phyloP scores from a whole-genome alignment of 108 stramenopile species.

The Licmophora abbreviata region DNA sequence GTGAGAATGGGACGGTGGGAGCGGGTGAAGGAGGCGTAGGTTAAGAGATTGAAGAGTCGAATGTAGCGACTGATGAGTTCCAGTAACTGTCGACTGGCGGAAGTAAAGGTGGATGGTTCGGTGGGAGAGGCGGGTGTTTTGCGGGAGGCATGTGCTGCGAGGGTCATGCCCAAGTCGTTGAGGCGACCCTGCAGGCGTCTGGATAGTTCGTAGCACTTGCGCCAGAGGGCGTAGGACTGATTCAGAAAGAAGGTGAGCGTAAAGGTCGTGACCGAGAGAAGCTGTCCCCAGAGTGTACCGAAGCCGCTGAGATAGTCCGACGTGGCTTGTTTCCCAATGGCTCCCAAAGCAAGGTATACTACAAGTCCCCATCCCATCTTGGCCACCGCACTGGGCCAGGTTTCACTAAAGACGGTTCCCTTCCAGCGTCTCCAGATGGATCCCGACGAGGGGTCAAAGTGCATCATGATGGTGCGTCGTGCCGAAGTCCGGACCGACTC shows the following conservation, averaged over 20 bases:
- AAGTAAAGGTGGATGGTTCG: conserved; percentile 66
- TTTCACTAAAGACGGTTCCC: conserved; percentile 82
- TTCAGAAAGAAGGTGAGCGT: conserved; percentile 88
- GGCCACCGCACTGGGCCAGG: conserved; percentile 58
- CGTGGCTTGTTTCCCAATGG: too few species aligned
- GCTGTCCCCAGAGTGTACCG: conserved; percentile 72
- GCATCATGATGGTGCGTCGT: conserved; percentile 76
- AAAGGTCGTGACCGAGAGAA: conserved; percentile 81
- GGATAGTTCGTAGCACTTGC: conserved; percentile 73
- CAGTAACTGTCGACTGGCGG: conserved; percentile 58
- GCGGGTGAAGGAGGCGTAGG: conserved; percentile 83
- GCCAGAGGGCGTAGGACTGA: conserved; percentile 83
- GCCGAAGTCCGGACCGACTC: conserved; percentile 71
- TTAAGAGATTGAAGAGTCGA: conserved; percentile 80
- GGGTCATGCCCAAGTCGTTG: conserved; percentile 81
- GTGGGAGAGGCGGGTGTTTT: conserved; percentile 35
- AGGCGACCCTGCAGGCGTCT: conserved; percentile 79
- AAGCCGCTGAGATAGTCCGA: conserved; percentile 44
- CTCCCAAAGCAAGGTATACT: too few species aligned
- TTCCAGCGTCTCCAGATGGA: conserved; percentile 84
- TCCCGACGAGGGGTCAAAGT: conserved; percentile 76
- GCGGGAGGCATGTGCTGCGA: conserved; percentile 76
- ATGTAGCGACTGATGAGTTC: conserved; percentile 69
- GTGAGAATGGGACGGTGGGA: conserved; percentile 85
- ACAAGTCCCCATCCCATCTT: conserved; percentile 60